Evolutionary conservation across 352 stramenopile species (phyloP), one percentile per base, ranked within the genome.

Genomic region (Vaucheria bursata): DNA sequence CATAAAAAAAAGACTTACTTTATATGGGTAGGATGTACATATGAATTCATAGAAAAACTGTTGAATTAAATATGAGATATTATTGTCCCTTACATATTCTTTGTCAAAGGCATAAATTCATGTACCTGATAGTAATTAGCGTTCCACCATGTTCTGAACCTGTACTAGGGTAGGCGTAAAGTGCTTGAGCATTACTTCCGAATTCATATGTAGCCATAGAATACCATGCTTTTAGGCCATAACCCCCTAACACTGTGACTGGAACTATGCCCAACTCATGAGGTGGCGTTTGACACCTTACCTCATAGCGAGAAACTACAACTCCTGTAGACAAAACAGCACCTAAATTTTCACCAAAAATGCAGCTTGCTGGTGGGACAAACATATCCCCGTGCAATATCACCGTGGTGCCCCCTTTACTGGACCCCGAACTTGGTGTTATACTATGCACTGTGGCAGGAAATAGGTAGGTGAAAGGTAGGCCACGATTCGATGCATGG

Each of bases 171-270:
- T 34, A n/a, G 6, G 65, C 65, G 2, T 1, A 36, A 1, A 39
- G 6, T 40, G 65, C 65, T 7, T 2, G 12, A 36, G 65, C 65
- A 7, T 1, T 38, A 32, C 33, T 36, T 2, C 65, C 65, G 31
- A 39, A 72, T 35, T 72, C 65, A 40, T 50, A 72, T 12, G 3
- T 38, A 36, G 65, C 65, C 65, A 72, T 1, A 2, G 65, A 72
- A 35, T 35, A 25, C 65, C 65, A 72, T 25, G 65, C 65, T 35
- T 36, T 12, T 2, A 72, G 18, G 12, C 65, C 65, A 25, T 40
- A 29, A 36, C 18, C 65, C 18, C 12, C 31, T 2, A 72, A 29
- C 31, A 72, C 65, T 40, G 65, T 72, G 29, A 72, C 65, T 6
- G 65, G 18, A 29, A 35, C 31, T 2, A 72, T 2, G 31, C 65